phyloP scores from a whole-genome alignment of 495 filamentous ascomycete genomes.

The Penicillium tannophilum region DNA sequence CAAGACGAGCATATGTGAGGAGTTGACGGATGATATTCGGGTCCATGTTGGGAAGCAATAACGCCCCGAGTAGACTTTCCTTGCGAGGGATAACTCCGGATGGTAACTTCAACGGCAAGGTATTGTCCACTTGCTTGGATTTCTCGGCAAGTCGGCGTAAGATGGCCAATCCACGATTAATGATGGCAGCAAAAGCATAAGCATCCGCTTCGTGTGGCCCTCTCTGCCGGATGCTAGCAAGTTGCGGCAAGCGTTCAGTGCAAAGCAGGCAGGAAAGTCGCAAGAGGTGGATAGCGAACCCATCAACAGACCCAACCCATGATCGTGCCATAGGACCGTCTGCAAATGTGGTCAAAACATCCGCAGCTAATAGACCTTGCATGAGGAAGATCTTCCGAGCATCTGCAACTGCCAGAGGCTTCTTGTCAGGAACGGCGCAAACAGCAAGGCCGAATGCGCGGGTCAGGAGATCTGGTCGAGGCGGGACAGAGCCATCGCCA shows the following conservation, averaged over 20 bases:
- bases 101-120: slow-evolving; percentile 51
- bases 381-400: slow-evolving; percentile 82
- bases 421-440: slow-evolving; percentile 74
- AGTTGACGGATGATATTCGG: slow-evolving; percentile 68
- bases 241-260: slow-evolving; percentile 52
- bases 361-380: slow-evolving; percentile 89
- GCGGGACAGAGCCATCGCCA: slow-evolving; percentile 60
- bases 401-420: slow-evolving; percentile 66
- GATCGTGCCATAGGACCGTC: slow-evolving; percentile 71
- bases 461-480: slow-evolving; percentile 81
- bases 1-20: slow-evolving; percentile 69
- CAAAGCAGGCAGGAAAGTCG: slow-evolving; percentile 70
- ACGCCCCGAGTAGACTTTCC: slow-evolving; percentile 68
- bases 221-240: slow-evolving; percentile 36
- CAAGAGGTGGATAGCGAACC: slow-evolving; percentile 79
- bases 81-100: slow-evolving; percentile 66
- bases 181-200: slow-evolving; percentile 57
- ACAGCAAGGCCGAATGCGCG: slow-evolving; percentile 87
- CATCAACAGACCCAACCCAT: slow-evolving; percentile 85
- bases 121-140: slow-evolving; percentile 61
- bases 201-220: slow-evolving; percentile 44
- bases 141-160: slow-evolving; percentile 72
- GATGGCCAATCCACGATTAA: slow-evolving; percentile 69
- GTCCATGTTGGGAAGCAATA: slow-evolving; percentile 64
- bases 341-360: slow-evolving; percentile 76